Evolutionary conservation across 106 monocot species (phyloP).

Genomic region (Hemerocallis citrina): DNA sequence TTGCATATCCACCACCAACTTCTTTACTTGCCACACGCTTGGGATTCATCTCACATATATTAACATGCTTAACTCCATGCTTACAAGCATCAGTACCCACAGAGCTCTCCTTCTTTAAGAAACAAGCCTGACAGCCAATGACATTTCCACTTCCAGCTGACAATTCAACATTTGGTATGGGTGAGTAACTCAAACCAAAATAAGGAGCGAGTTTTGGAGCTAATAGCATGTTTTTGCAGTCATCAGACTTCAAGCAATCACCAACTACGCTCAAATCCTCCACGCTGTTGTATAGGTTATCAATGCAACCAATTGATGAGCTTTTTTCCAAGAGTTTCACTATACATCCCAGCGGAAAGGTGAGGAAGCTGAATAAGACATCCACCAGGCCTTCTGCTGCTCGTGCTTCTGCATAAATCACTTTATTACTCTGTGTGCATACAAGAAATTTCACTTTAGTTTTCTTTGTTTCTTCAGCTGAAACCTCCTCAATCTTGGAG

Average conservation of each 20-base stretch:
- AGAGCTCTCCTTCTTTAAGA: background rate
- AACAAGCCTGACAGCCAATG: background rate
- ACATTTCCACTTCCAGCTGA: background rate
- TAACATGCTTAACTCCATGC: background rate
- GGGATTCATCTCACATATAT: background rate
- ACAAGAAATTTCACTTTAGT: slow-evolving; percentile 19
- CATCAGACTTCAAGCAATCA: background rate
- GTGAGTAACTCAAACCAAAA: background rate
- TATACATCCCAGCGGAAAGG: slow-evolving; percentile 18
- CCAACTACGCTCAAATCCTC: background rate
- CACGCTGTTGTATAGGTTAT: background rate
- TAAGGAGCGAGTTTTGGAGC: background rate
- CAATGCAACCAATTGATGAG: background rate
- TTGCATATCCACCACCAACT: slow-evolving; percentile 7
- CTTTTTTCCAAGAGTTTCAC: background rate
- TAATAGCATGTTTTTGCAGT: background rate
- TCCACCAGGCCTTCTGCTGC: slow-evolving; percentile 22
- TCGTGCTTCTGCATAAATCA: slow-evolving; percentile 37
- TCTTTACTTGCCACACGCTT: background rate
- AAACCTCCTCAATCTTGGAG: slow-evolving; percentile 1
- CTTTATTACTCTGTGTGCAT: slow-evolving; percentile 8
- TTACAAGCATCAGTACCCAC: background rate
- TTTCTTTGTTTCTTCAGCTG: background rate
- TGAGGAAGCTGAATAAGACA: slow-evolving; percentile 31
- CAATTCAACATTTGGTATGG: background rate